Percentiles rank a stretch among this genome's conserved stretches.
phyloP scores from a whole-genome alignment of 345 rosid species.

The Bruguiera sexangula region DNA sequence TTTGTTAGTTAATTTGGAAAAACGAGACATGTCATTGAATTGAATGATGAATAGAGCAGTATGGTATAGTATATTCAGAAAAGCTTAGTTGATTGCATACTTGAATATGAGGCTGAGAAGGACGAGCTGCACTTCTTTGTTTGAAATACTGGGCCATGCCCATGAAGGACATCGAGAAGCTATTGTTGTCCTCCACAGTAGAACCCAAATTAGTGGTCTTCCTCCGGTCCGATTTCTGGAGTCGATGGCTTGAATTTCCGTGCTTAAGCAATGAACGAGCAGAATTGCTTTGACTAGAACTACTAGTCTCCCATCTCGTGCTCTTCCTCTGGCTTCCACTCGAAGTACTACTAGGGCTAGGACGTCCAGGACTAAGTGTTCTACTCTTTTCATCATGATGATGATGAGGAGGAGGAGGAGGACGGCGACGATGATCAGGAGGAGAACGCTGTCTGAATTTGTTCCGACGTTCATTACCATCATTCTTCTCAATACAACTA shows the following conservation, averaged over 20 bases:
- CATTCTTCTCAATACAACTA: too few relatives aligned
- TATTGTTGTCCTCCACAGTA: slow-evolving; percentile 12
- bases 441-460: too few relatives aligned
- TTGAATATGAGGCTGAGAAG: slow-evolving; percentile 8
- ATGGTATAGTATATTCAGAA: background rate
- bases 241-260: slow-evolving; percentile 5
- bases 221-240: slow-evolving; percentile 10
- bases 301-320: slow-evolving; percentile 19
- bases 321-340: slow-evolving; percentile 12
- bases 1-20: too few relatives aligned
- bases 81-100: slow-evolving; percentile 3
- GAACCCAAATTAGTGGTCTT: background rate
- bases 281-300: slow-evolving; percentile 23
- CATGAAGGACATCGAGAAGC: slow-evolving; percentile 13
- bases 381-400: too few relatives aligned
- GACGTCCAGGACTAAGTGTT: too few relatives aligned
- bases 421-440: too few relatives aligned
- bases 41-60: too few relatives aligned
- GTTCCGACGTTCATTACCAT: too few relatives aligned
- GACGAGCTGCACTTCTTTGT: slow-evolving; percentile 21
- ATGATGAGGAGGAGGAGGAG: too few relatives aligned
- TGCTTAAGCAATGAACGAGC: slow-evolving; percentile 13
- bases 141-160: slow-evolving; percentile 8
- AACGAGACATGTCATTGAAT: too few relatives aligned
- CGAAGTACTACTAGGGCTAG: background rate